Base-by-base conservation (phyloP, 1,139 yeast species). In the Taphrina flavorubra region DNA sequence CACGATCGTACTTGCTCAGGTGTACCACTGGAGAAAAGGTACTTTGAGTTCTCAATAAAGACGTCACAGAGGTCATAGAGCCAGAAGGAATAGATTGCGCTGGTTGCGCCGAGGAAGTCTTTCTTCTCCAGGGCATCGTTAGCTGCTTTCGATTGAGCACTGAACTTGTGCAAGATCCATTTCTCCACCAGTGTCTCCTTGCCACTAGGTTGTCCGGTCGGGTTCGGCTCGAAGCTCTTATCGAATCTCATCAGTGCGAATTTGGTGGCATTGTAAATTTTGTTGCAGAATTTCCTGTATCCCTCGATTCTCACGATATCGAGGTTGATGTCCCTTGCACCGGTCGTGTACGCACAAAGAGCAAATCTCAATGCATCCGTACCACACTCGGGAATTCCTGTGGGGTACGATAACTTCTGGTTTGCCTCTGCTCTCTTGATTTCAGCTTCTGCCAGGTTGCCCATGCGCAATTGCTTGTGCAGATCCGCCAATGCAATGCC, bases 361-460 rank as follows among this genome's bases (percentile, higher is more conserved):
- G 99, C 98, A 79, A 94, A 94, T 83, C 99, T 88, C 81, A 94
- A 83, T 56, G 99, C 99, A 80, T 94, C 99, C 68, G 98, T 92
- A 83, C 99, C 99, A 85, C 99, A 94, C 82, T 94, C 97, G 70
- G 99, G 98, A 75, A 94, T 92, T 82, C 99, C 99, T 75, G 87
- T 88, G 73, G 99, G 99, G 84, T 92, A 94, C 20, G 97, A 88
- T 74, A 86, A 83, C 77, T 85, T 87, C 82, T 94, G 99, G 72
- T 98, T 98, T 60, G 85, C 87, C 76, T 85, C 86, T 51, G 99
- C 99, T 80, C 85, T 90, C 78, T 85, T 88, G 76, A 94, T 83
- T 80, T 94, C 99, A 73, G 86, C 85, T 73, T 96, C 91, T 77
- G 91, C 98, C 76, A 94, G 84, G 82, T 94, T 94, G 81, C 99